Evolutionary conservation across 2,329 filamentous ascomycete genomes (phyloP).

Genomic region (Venturia pyrina): DNA sequence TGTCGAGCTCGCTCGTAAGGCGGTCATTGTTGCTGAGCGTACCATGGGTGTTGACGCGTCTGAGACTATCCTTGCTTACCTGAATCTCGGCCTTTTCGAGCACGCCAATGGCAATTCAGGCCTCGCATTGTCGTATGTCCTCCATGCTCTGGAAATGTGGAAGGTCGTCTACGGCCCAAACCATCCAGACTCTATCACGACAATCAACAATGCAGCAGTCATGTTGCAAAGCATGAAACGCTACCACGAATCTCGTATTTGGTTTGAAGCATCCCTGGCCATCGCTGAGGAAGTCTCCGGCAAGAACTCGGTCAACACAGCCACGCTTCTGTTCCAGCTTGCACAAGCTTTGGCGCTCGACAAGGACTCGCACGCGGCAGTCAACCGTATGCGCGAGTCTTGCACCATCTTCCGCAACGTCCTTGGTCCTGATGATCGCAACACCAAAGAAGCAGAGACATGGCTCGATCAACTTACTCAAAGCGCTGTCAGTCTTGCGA

Average conservation of each 20-base stretch:
- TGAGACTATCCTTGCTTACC: constrained; percentile 88
- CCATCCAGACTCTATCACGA: constrained; percentile 96
- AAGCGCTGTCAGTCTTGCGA: constrained; percentile 88
- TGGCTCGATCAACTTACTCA: constrained; percentile 96
- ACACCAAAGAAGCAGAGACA: constrained; percentile 94
- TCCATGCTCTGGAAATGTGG: constrained; percentile 90
- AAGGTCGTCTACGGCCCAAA: constrained; percentile 90
- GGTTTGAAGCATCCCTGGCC: constrained; percentile 88
- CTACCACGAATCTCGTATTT: constrained; percentile 87
- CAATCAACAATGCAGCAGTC: constrained; percentile 95
- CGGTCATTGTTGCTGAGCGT: constrained; percentile 89
- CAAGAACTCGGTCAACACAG: constrained; percentile 81
- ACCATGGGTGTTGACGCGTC: constrained; percentile 88
- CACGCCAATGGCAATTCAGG: constrained; percentile 86
- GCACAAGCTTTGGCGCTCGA: constrained; percentile 94
- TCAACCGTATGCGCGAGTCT: constrained; percentile 88
- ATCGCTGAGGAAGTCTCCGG: constrained; percentile 88
- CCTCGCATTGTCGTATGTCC: constrained; percentile 54
- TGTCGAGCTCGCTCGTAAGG: constrained; percentile 90
- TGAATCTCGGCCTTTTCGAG: constrained; percentile 89
- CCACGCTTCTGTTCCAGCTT: constrained; percentile 92
- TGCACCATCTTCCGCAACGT: constrained; percentile 89
- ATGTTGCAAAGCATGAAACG: constrained; percentile 96
- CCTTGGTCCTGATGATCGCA: constrained; percentile 83
- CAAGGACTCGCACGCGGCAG: constrained; percentile 83